Evolutionary conservation across 169 alveolate genomes (phyloP), one percentile per base, ranked within the genome.

Genomic region (Amoebophrya sp.): DNA sequence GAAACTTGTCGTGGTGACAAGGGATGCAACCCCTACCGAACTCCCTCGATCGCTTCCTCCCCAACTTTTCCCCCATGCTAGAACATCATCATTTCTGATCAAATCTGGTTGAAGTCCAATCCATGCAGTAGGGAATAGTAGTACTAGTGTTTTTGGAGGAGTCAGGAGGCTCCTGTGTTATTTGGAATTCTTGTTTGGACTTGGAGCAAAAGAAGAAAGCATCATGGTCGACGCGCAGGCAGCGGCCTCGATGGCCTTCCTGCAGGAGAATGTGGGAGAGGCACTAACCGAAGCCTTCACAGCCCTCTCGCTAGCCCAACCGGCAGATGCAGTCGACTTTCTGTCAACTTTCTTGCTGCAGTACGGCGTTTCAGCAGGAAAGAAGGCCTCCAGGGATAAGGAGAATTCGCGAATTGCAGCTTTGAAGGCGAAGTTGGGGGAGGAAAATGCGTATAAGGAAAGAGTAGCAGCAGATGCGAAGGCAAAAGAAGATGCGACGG

Each of bases 201-300:
- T n/a, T n/a, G n/a, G n/a, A n/a, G n/a, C n/a, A 12, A 18, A 47
- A 47, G 29, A 6, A 47, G 18, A 18, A 47, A 47, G 18, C 18
- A 6, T 47, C 65, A 47, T 65, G 83, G 83, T 65, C 33, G 83
- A 65, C 83, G 83, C 83, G 10, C 83, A 65, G 83, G 83, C 83
- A 10, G 2, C 2, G 83, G 83, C 83, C 39, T 6, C 33, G 33
- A 1, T 65, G 83, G 33, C 18, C 3, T 65, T 65, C n/a, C 83
- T 65, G 36, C 83, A 65, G 33, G 33, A 6, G 36, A 65, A 65
- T 36, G 83, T 65, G n/a, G 83, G 83, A 29, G 83, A 65, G 83
- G 83, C 83, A 26, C 83, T 65, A 10, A 36, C 83, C 33, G 83
- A 65, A 36, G 83, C 39, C 33, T 65, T 65, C 83, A 65, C 83